phyloP scores from a whole-genome alignment of 139 green algal genomes.

The Astrephomene gubernaculifera region DNA sequence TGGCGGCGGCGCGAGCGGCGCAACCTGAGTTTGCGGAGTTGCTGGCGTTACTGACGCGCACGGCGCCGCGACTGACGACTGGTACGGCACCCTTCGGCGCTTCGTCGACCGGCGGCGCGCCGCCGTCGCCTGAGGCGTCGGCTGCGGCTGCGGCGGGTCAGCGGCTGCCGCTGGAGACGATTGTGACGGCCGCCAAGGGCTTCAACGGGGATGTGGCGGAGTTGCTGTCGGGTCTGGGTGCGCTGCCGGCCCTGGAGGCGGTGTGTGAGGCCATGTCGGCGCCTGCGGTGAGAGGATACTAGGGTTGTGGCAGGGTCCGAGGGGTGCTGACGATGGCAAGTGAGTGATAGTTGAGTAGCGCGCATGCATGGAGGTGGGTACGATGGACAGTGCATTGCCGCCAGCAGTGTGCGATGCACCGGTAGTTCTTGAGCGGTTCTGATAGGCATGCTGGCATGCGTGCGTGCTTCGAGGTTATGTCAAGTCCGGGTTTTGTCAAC shows the following conservation, averaged over 20 bases:
- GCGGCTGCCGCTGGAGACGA: slow-evolving; percentile 36
- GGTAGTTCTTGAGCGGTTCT: too few species aligned
- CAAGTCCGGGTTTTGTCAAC: too few species aligned
- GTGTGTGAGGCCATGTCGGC: slow-evolving; percentile 33
- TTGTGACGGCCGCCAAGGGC: slow-evolving; percentile 38
- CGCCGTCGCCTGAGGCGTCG: slow-evolving; percentile 12
- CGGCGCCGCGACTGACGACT: too few species aligned
- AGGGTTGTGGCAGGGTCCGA: background rate
- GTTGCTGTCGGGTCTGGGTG: slow-evolving; percentile 35
- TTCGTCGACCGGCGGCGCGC: background rate
- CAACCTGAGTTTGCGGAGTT: slow-evolving; percentile 40
- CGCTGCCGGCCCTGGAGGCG: slow-evolving; percentile 35
- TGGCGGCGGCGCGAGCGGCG: slow-evolving; percentile 33
- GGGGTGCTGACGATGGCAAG: background rate
- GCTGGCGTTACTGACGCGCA: slow-evolving; percentile 39
- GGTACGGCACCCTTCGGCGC: background rate
- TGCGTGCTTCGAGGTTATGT: too few species aligned
- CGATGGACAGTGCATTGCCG: too few species aligned
- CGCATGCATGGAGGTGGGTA: too few species aligned
- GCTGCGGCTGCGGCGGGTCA: slow-evolving; percentile 9
- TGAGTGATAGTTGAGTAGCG: background rate
- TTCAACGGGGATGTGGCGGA: slow-evolving; percentile 36
- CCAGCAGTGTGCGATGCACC: too few species aligned
- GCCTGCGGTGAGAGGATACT: slow-evolving; percentile 1
- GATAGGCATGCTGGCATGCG: too few species aligned